Evolutionary conservation across 495 filamentous ascomycete species (phyloP).

Genomic region (Talaromyces wortmannii): DNA sequence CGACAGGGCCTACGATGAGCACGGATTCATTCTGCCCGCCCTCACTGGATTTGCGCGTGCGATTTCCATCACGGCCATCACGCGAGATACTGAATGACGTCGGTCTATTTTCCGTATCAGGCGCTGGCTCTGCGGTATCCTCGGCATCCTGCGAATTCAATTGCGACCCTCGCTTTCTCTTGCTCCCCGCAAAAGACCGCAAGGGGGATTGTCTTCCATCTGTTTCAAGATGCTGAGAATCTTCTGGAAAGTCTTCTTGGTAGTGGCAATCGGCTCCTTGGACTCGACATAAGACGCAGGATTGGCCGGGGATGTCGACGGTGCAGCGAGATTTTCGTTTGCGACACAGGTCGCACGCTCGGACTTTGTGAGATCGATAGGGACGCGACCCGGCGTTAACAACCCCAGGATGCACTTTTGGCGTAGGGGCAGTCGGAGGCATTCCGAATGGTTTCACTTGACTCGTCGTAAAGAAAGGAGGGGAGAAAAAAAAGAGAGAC

Average conservation of each 20-base stretch:
- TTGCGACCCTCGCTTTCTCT: conserved; percentile 3
- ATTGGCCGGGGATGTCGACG: conserved; percentile 39
- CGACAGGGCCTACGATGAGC: conserved; percentile 43
- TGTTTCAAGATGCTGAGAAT: conserved; percentile 15
- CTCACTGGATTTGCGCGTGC: conserved; percentile 26
- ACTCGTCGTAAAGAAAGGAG: not conserved
- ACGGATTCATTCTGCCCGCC: conserved; percentile 41
- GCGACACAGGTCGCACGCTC: conserved; percentile 45
- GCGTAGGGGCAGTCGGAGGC: not conserved
- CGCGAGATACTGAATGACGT: not conserved
- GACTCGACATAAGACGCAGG: conserved; percentile 42
- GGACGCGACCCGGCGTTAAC: conserved; percentile 39
- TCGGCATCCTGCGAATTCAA: not conserved
- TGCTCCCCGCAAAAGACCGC: not conserved
- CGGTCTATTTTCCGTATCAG: not conserved
- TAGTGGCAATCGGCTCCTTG: conserved; percentile 44
- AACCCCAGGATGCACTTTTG: conserved; percentile 1
- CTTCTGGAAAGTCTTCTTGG: conserved; percentile 30
- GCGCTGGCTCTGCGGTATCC: not conserved
- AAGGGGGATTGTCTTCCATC: conserved; percentile 14
- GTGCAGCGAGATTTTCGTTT: conserved; percentile 47
- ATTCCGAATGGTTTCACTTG: not conserved
- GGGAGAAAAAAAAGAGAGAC: not conserved
- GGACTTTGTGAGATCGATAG: conserved; percentile 45
- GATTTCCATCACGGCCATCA: conserved; percentile 25